Conservation (phyloP, 805 yeast species). For the Lachancea kluyveri region DNA sequence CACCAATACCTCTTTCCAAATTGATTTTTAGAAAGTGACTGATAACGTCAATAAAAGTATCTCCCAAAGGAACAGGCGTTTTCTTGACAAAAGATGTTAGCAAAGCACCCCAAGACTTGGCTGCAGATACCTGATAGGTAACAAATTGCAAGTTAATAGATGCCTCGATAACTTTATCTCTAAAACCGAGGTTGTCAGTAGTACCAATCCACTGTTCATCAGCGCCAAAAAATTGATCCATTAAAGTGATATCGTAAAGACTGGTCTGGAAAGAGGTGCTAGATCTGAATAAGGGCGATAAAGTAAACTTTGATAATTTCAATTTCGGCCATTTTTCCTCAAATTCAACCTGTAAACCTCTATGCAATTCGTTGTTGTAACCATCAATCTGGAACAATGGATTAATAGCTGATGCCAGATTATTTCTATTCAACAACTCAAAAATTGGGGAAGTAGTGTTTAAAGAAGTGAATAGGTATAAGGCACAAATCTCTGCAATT, state of each 20-base stretch:
- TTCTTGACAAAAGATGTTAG: constrained; percentile 57
- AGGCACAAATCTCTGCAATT: constrained; percentile 69
- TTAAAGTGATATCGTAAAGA: constrained; percentile 51
- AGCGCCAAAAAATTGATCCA: constrained; percentile 51
- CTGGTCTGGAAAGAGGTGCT: constrained; percentile 47
- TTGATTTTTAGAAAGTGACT: constrained; percentile 46
- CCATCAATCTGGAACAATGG: constrained; percentile 40
- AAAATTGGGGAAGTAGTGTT: constrained; percentile 39
- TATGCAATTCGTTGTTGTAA: constrained; percentile 42
- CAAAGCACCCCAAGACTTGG: constrained; percentile 75
- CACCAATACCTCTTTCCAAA: constrained; percentile 44
- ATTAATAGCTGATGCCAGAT: constrained; percentile 29
- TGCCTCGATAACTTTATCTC: constrained; percentile 47
- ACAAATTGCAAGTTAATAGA: constrained; percentile 59
- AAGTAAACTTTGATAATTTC: constrained; percentile 46
- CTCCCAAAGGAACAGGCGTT: constrained; percentile 26
- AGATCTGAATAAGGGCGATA: constrained; percentile 38
- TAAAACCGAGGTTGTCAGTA: constrained; percentile 28
- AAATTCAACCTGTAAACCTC: constrained; percentile 40
- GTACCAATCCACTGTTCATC: constrained; percentile 40
- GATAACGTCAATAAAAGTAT: constrained; percentile 36
- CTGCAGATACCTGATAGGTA: constrained; percentile 60
- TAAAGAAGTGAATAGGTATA: constrained; percentile 56
- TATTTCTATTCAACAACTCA: constrained; percentile 33
- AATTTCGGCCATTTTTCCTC: constrained; percentile 41